Base-by-base conservation (phyloP, 2,329 filamentous ascomycete species). In the Ceratocystis lukuohia region DNA sequence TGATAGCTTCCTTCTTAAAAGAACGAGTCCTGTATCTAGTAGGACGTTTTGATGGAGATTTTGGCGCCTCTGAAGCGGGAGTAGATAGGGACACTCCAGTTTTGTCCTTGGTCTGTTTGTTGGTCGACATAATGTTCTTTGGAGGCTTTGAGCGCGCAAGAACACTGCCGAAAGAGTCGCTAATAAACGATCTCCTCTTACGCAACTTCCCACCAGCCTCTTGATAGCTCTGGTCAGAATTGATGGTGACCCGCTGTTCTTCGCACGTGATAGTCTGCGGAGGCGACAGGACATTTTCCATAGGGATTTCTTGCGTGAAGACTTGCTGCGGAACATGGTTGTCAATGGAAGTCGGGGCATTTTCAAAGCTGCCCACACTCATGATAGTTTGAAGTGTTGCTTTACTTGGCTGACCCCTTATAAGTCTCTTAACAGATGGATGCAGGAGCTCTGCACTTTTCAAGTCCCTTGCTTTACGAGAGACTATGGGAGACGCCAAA, bases 321-420 rank as follows among this genome's bases (percentile, higher is more conserved):
- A 69, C 69, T 44, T 70, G 70, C 45, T 71, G 61, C 37, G 68
- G 62, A n/a, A 68, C 69, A 28, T 68, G 65, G 1, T 65, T 62
- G 41, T 67, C 67, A 28, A 53, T 69, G 41, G 66, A 61, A 30
- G 57, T 65, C 41, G 64, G 64, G 17, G 71, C 68, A 37, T 65
- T 68, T 28, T 80, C 78, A 20, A 77, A 72, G 62, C 79, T 81
- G 5, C 77, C 79, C 7, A 81, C 79, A 67, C 80, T 81, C 64
- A 81, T 70, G 20, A 82, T 80, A 0, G 79, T 81, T 64, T 78
- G 78, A 30, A 81, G 71, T 0, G 78, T 80, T 30, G 80, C 79
- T 69, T 77, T 76, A 70, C 77, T 80, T n/a, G 74, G 70, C 41
- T 78, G 76, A 0, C 73, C 72, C 57, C 74, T 76, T 59, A 79